Conservation (phyloP, 2,329 filamentous ascomycete genomes). For the Lachnellula arida region DNA sequence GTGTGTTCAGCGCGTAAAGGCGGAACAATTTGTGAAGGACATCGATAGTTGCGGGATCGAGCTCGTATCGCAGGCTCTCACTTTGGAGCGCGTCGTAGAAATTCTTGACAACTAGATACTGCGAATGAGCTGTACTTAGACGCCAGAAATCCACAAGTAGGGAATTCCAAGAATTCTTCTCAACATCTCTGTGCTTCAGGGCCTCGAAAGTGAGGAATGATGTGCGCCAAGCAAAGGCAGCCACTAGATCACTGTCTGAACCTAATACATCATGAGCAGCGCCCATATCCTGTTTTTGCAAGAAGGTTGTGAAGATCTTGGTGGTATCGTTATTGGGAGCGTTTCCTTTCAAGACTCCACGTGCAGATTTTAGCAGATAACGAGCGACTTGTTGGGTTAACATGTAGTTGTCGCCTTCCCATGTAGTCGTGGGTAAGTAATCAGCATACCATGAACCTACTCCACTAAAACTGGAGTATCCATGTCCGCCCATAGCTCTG, state of each 20-base stretch:
- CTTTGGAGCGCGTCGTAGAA: conserved; percentile 67
- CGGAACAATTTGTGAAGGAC: conserved; percentile 64
- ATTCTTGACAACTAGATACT: conserved; percentile 75
- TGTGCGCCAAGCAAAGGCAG: conserved; percentile 71
- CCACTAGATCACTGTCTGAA: conserved; percentile 64
- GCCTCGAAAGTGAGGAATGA: conserved; percentile 72
- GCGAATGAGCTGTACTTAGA: conserved; percentile 67
- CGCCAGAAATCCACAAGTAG: conserved; percentile 75
- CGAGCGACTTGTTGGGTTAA: conserved; percentile 73
- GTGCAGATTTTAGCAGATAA: conserved; percentile 72
- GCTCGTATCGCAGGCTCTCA: conserved; percentile 44
- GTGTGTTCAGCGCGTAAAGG: conserved; percentile 59
- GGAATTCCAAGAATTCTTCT: conserved; percentile 74
- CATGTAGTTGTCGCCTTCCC: conserved; percentile 75
- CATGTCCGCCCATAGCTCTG: conserved; percentile 72
- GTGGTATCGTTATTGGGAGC: conserved; percentile 64
- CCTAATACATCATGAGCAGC: conserved; percentile 72
- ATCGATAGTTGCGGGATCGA: conserved; percentile 52
- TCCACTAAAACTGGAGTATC: conserved; percentile 71
- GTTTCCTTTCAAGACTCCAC: conserved; percentile 61
- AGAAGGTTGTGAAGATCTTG: conserved; percentile 60
- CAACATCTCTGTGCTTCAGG: conserved; percentile 66
- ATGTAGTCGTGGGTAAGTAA: conserved; percentile 59
- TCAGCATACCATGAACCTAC: conserved; percentile 72
- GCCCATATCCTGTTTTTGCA: conserved; percentile 61